Evolutionary conservation across 2,329 filamentous ascomycete species (phyloP), one percentile per base, ranked within the genome.

Genomic region (Tothia fuscella): DNA sequence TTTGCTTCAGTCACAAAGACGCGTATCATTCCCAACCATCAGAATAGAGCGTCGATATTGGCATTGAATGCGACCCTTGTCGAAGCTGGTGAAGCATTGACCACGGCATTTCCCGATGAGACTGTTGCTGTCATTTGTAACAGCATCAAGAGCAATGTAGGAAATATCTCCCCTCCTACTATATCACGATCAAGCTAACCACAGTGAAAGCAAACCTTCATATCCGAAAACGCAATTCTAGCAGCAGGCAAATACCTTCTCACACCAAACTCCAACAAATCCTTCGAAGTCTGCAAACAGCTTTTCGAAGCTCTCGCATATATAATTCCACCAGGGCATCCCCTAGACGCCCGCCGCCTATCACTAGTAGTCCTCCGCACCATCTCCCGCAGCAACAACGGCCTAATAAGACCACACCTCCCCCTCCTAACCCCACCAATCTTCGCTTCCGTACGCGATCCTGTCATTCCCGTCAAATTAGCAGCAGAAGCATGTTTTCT

Each of bases 401-500:
- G 91, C 39, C 67, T 91, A 53, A 75, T 89, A 28, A 78, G 84
- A 21, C 84, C 88, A 12, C 87, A 95, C 57, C 70, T 96, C 36
- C 65, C 78, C 7, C 64, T 86, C 3, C 72, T 98, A n/a, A 80
- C 84, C 2, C 80, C 81, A 1, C 78, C 87, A 2, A 74, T 96
- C 33, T 98, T 98, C 59, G 78, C 83, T 31, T 82, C 83, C 41
- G 91, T 98, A 21, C 78, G 93, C 45, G 91, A 98, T 59, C 71
- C 78, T 7, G 79, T 96, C 5, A 96, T 98, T 48, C 93, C 93
- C 1, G 81, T 98, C 56, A 98, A 98, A 63, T 71, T 98, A 21
- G 82, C 89, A 0, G 89, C 91, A 2, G 91, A 98, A 64, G 89
- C 88, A 10, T 87, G 89, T 0, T 96, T 98, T 62, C 73, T 98